Base-by-base conservation (phyloP, 192 early-diverging fungal species). In the Chytriomyces sp. region DNA sequence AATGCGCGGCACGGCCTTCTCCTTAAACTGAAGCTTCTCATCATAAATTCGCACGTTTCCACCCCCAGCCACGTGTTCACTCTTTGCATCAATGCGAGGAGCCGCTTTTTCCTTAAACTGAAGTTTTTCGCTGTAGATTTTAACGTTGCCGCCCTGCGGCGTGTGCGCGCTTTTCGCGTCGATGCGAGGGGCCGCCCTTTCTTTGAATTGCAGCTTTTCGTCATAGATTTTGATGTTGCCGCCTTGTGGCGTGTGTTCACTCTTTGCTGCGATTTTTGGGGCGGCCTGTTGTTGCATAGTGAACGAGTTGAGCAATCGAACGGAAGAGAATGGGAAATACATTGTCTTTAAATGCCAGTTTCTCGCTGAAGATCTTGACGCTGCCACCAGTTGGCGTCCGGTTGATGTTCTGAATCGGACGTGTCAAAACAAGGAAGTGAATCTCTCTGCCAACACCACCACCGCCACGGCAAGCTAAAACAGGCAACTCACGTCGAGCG, bases 121-220 rank as follows among this genome's bases (percentile, higher is more conserved):
- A 22, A 53, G 62, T 31, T 74, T 74, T 26, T 64, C 72, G 19
- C 12, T 32, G 52, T 37, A 74, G 25, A 74, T 64, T n/a, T 34
- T 53, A 30, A 64, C 61, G 36, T 74, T 37, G 12, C 69, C 69
- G n/a, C n/a, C n/a, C n/a, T n/a, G n/a, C n/a, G n/a, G n/a, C n/a
- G n/a, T n/a, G n/a, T n/a, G n/a, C n/a, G n/a, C n/a, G n/a, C n/a
- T n/a, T n/a, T n/a, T n/a, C n/a, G n/a, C n/a, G n/a, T n/a, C n/a
- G n/a, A n/a, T n/a, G n/a, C n/a, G n/a, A n/a, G n/a, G n/a, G n/a
- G n/a, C n/a, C n/a, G n/a, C n/a, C n/a, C n/a, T n/a, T n/a, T n/a
- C n/a, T n/a, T n/a, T n/a, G n/a, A n/a, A n/a, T n/a, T n/a, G n/a
- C n/a, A n/a, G n/a, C n/a, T n/a, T n/a, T n/a, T n/a, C n/a, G n/a